Base-by-base conservation (phyloP, 148 eudicot species). In the Arctostaphylos glauca region DNA sequence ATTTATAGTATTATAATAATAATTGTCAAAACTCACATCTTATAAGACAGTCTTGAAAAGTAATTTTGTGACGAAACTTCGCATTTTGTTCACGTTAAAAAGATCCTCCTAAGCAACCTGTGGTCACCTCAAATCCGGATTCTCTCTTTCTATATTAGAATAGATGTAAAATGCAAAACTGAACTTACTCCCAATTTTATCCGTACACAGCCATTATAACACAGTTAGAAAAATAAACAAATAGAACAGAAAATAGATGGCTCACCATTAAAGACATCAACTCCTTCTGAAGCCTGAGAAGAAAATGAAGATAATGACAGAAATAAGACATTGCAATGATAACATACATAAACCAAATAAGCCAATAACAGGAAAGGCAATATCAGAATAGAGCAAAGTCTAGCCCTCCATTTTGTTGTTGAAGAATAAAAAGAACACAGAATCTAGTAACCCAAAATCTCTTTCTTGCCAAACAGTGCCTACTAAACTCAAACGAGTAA, bases 211-310 rank as follows among this genome's bases (percentile, higher is more conserved):
- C 6, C 56, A 46, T 25, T 44, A 68, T 23, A 43, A 58, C 12
- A 54, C 10, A 76, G 62, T 23, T 14, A 6, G 53, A 14, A 49
- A 81, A 41, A n/a, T 53, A 53, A 6, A 70, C 25, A 16, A 25
- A 50, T 10, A 12, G 38, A 4, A 62, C 60, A 58, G 48, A 79
- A 19, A 31, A 60, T 25, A 19, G 47, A 67, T 3, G 3, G 74
- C 82, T 44, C 82, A 89, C 91, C 91, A 89, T 89, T 64, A 89
- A 84, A 60, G 91, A 83, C 91, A 89, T 89, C 64, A 89, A 87
- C 83, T 89, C 91, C 83, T 89, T 89, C 81, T 87, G 91, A 77
- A 89, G 85, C 91, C 91, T 89, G 84, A 81, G 54, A 86, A 81
- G 3, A 74, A 46, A 80, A 46, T 55, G 58, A 79, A 74, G 43